Evolutionary conservation across 257 asterid species (phyloP).

Genomic region (Primulina huaijiensis): DNA sequence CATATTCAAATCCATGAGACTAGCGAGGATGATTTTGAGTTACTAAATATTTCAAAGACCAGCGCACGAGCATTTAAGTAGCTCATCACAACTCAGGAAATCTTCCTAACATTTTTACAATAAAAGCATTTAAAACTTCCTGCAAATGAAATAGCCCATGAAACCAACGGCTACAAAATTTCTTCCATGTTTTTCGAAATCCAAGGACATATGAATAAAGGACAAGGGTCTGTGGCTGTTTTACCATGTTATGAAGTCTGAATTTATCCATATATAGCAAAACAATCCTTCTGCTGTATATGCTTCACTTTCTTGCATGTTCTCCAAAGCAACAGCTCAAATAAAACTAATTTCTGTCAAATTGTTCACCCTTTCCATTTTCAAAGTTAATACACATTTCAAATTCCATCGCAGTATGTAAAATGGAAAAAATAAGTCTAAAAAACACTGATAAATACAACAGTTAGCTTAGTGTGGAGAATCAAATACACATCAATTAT

Average conservation of each 20-base stretch:
- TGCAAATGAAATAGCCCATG: background rate
- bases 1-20: background rate
- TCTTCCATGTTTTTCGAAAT: background rate
- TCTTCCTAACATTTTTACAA: background rate
- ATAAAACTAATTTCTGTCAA: background rate
- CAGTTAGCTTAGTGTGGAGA: background rate
- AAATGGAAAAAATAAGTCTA: background rate
- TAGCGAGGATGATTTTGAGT: background rate
- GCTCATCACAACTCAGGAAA: background rate
- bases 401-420: background rate
- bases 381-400: no score
- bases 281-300: background rate
- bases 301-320: slow-evolving; percentile 4
- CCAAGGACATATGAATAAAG: background rate
- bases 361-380: background rate
- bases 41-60: background rate
- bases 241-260: background rate
- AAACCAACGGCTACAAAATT: background rate
- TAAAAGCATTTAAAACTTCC: background rate
- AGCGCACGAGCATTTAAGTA: background rate
- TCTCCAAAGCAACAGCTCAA: slow-evolving; percentile 3
- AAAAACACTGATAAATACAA: background rate
- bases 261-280: background rate
- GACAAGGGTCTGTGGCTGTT: background rate
- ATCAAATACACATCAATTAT: slow-evolving; percentile 3